phyloP scores from a whole-genome alignment of 2,329 filamentous ascomycete species.

The Beauveria varroae region DNA sequence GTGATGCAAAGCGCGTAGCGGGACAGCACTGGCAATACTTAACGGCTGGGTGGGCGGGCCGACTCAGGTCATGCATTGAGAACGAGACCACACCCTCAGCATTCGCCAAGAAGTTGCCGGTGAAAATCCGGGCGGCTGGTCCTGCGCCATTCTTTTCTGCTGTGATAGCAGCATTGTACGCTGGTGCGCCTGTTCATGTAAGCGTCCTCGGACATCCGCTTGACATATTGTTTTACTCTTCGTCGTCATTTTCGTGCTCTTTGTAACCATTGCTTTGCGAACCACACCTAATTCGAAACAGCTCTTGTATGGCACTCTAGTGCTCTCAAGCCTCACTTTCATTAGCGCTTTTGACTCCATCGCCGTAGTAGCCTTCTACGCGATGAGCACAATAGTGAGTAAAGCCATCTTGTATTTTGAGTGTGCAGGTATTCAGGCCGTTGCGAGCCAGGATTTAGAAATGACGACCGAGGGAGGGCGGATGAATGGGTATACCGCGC shows the following conservation, averaged over 20 bases:
- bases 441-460: background rate
- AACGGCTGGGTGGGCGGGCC: background rate
- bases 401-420: conserved; percentile 3
- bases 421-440: background rate
- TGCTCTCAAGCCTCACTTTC: conserved; percentile 5
- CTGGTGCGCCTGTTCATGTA: conserved; percentile 2
- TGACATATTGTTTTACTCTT: background rate
- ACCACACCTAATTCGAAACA: background rate
- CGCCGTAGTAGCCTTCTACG: background rate
- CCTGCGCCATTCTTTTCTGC: conserved; percentile 1
- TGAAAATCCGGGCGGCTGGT: background rate
- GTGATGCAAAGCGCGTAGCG: background rate
- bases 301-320: background rate
- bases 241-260: too few species aligned
- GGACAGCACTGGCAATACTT: background rate
- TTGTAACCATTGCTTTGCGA: background rate
- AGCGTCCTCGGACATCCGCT: background rate
- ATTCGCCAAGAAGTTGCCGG: background rate
- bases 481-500: background rate
- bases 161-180: background rate
- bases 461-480: background rate
- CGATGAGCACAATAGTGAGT: background rate
- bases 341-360: conserved; percentile 9
- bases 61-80: background rate
- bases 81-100: background rate